phyloP scores from a whole-genome alignment of 192 early-diverging fungal species.

The Diversispora eburnea region DNA sequence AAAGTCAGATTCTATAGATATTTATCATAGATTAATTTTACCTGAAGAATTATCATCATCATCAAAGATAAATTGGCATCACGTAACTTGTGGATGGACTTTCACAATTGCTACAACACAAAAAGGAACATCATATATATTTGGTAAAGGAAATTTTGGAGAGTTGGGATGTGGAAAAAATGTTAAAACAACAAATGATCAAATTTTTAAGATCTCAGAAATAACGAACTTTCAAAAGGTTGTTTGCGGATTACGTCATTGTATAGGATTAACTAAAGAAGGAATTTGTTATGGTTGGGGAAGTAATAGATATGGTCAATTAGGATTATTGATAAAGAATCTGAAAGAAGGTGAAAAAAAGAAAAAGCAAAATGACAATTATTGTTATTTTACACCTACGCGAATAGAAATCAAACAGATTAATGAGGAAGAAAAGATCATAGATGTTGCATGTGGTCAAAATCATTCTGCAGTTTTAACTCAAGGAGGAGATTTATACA shows the following conservation, averaged over 20 bases:
- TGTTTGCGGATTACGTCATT: slow-evolving; percentile 65
- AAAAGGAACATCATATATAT: slow-evolving; percentile 46
- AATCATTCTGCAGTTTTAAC: slow-evolving; percentile 56
- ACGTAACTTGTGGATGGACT: slow-evolving; percentile 65
- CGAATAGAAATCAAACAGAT: slow-evolving; percentile 9
- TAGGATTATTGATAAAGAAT: slow-evolving; percentile 35
- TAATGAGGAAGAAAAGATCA: slow-evolving; percentile 31
- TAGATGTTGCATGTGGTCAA: slow-evolving; percentile 62
- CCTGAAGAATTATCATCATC: background rate
- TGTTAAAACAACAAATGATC: slow-evolving; percentile 29
- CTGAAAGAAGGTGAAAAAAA: slow-evolving; percentile 22
- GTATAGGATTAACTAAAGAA: slow-evolving; percentile 46
- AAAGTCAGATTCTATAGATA: background rate
- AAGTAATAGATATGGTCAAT: slow-evolving; percentile 55
- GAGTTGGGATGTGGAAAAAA: slow-evolving; percentile 46
- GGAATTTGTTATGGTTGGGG: slow-evolving; percentile 52
- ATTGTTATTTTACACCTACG: slow-evolving; percentile 32
- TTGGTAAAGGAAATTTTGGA: slow-evolving; percentile 53
- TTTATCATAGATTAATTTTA: slow-evolving; percentile 1
- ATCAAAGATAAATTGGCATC: background rate
- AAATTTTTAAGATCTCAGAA: slow-evolving; percentile 17
- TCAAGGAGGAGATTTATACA: slow-evolving; percentile 43
- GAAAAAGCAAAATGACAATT: slow-evolving; percentile 28
- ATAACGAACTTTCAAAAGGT: slow-evolving; percentile 42
- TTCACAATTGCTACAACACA: slow-evolving; percentile 47